Conservation (phyloP, 306 rosid genomes). For the Rosa lucieae region DNA sequence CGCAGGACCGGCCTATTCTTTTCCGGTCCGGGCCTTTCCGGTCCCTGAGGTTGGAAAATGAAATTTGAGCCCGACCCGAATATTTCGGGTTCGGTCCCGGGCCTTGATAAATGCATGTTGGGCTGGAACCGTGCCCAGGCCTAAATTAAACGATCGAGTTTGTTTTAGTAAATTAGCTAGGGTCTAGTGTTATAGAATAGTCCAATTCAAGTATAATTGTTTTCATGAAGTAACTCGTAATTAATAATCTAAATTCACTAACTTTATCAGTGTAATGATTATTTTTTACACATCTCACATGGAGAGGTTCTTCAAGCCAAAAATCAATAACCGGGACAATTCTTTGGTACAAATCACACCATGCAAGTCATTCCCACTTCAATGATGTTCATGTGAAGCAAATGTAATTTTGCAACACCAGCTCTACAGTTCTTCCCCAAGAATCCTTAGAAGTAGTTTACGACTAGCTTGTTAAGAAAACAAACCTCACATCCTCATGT, state of each 20-base stretch:
- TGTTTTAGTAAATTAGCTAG: too few species aligned
- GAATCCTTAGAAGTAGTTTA: constrained; percentile 88
- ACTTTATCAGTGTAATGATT: background rate
- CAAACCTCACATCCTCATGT: constrained; percentile 81
- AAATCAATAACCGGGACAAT: background rate
- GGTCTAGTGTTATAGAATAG: too few species aligned
- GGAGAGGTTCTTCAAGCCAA: background rate
- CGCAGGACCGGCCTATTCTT: too few species aligned
- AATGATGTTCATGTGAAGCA: constrained; percentile 89
- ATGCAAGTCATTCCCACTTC: constrained; percentile 89
- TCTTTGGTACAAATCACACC: constrained; percentile 47
- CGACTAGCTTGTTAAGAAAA: constrained; percentile 77
- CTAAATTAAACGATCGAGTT: too few species aligned
- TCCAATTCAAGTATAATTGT: too few species aligned
- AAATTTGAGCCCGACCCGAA: too few species aligned
- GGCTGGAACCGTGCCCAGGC: too few species aligned
- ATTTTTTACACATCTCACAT: background rate
- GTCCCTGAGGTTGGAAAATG: too few species aligned
- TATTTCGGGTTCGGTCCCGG: too few species aligned
- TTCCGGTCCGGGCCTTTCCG: too few species aligned
- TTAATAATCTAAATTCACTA: too few species aligned
- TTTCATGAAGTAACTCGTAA: background rate
- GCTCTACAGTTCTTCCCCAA: constrained; percentile 85
- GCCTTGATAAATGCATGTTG: too few species aligned
- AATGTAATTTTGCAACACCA: constrained; percentile 74